Percentiles rank a stretch among this genome's conserved stretches.
Evolutionary conservation across 345 rosid species (phyloP).

Genomic region (Gossypium rotundifolium): DNA sequence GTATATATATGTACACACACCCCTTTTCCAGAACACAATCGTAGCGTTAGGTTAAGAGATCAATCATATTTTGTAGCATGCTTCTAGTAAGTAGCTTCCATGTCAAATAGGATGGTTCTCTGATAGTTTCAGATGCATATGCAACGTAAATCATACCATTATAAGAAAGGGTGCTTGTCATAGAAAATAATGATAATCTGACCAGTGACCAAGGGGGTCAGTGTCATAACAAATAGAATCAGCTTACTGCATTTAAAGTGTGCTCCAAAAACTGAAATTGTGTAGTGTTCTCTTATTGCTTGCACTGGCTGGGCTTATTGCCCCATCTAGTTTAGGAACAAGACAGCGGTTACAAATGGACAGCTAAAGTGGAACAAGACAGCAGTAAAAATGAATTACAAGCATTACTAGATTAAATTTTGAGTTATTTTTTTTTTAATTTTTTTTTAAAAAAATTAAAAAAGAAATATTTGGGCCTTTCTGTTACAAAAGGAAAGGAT

Average conservation of each 20-base stretch:
- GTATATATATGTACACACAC: background rate
- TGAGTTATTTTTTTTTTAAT: background rate
- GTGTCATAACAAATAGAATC: background rate
- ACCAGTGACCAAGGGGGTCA: background rate
- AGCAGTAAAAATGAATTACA: background rate
- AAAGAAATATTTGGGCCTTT: background rate
- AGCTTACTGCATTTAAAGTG: background rate
- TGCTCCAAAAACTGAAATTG: background rate
- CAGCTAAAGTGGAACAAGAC: too few species aligned
- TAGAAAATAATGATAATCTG: background rate
- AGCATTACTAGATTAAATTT: background rate
- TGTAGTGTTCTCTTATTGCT: background rate
- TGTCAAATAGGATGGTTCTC: background rate
- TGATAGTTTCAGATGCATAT: background rate
- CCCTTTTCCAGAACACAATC: background rate
- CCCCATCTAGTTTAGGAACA: background rate
- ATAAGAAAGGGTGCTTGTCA: background rate
- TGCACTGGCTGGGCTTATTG: background rate
- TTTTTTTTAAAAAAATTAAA: background rate
- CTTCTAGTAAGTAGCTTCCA: conserved; percentile 1
- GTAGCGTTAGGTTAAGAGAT: background rate
- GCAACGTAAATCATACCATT: background rate
- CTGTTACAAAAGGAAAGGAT: background rate
- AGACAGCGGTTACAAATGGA: background rate
- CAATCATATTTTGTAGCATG: background rate